These are phyloP conservation scores for Magnaporthiopsis incrustans DNA, from an alignment of 2,329 filamentous ascomycete species.

Conservation along the genomic window DNA sequence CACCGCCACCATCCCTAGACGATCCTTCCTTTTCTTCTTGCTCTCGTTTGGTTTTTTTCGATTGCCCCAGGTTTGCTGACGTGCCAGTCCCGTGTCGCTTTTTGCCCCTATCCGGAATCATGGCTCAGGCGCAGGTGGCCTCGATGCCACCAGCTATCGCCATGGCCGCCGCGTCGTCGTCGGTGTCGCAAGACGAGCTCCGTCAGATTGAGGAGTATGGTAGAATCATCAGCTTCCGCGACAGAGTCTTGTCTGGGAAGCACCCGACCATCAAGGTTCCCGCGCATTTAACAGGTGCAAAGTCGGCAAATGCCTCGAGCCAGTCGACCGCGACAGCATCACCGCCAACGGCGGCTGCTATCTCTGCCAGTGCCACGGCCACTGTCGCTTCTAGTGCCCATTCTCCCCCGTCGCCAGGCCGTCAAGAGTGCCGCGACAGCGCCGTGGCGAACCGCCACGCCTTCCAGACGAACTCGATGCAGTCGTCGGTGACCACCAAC, in stretches of 20 bases:
- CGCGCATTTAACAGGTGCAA: conserved; percentile 27
- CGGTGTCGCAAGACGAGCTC: conserved; percentile 36
- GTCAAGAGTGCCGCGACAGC: conserved; percentile 5
- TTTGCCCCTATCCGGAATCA: conserved; percentile 7
- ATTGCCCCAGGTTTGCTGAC: conserved; percentile 1
- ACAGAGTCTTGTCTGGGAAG: conserved; percentile 71
- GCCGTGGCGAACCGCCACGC: conserved; percentile 24
- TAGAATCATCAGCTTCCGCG: conserved; percentile 72
- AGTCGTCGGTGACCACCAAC: conserved; percentile 19
- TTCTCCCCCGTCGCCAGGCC: conserved; percentile 3
- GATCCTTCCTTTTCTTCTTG: conserved; percentile 1
- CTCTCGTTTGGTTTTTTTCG: not conserved
- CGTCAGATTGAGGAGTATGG: conserved; percentile 63
- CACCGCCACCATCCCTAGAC: not conserved
- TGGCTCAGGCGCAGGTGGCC: conserved; percentile 16
- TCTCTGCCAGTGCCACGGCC: conserved; percentile 3
- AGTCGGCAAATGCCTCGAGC: conserved; percentile 16
- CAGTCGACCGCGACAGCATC: conserved; percentile 4
- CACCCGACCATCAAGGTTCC: conserved; percentile 56
- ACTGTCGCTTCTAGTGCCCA: conserved; percentile 11
- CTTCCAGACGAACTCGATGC: conserved; percentile 28
- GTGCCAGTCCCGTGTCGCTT: not conserved
- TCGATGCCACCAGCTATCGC: conserved; percentile 28
- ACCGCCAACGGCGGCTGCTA: conserved; percentile 4
- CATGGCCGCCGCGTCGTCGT: conserved; percentile 13